These are phyloP conservation scores for Capsella bursapastoris DNA, from an alignment of 345 rosid species.

Conservation along the genomic window DNA sequence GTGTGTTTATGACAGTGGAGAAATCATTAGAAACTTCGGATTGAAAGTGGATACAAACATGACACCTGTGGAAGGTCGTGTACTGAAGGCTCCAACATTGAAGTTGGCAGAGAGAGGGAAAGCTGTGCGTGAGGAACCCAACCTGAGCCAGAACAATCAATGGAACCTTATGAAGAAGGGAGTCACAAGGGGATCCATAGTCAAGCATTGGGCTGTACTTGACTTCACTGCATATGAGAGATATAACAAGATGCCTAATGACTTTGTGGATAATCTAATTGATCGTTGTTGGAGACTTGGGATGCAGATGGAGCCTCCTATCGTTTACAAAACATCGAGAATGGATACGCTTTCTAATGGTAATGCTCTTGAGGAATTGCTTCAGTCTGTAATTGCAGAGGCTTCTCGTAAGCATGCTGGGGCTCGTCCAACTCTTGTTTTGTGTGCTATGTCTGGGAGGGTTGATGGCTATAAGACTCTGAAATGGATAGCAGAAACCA, in stretches of 20 bases:
- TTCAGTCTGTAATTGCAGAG: constrained; percentile 46
- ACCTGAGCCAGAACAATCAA: constrained; percentile 50
- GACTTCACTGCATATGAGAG: constrained; percentile 63
- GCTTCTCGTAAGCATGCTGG: constrained; percentile 31
- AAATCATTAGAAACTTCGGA: constrained; percentile 62
- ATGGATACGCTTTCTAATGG: constrained; percentile 56
- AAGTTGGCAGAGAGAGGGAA: constrained; percentile 58
- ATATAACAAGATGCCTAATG: constrained; percentile 15
- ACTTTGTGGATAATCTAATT: constrained; percentile 53
- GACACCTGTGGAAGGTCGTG: constrained; percentile 76
- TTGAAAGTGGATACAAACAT: constrained; percentile 60
- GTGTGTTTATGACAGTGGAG: constrained; percentile 56
- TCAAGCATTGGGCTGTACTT: constrained; percentile 75
- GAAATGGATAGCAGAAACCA: constrained; percentile 85
- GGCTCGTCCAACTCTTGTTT: constrained; percentile 60
- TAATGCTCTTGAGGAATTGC: constrained; percentile 49
- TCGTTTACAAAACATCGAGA: constrained; percentile 31
- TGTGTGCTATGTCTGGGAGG: constrained; percentile 77
- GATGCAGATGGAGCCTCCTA: constrained; percentile 60
- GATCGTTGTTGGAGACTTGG: constrained; percentile 60
- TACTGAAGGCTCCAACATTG: constrained; percentile 71
- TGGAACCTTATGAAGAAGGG: constrained; percentile 76
- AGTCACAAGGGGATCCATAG: constrained; percentile 62
- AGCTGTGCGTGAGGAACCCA: constrained; percentile 51
- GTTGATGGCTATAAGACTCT: constrained; percentile 74